phyloP scores from a whole-genome alignment of 139 green algal species.

The Coccomyxa sp. region DNA sequence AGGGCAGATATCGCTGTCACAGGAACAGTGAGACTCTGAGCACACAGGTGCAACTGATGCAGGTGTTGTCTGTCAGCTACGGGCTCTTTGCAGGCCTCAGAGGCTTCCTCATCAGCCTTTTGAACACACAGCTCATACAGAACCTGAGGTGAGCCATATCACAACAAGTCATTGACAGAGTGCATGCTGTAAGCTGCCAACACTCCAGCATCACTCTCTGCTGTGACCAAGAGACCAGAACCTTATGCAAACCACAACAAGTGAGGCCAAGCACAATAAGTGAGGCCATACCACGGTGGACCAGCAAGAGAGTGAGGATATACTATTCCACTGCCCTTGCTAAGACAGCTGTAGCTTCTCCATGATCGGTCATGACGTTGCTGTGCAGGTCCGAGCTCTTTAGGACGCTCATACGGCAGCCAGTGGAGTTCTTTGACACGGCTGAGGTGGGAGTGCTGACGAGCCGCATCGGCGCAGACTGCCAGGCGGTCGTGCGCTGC shows the following conservation, averaged over 20 bases:
- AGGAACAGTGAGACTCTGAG: neutral
- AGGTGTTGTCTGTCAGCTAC: conserved; percentile 32
- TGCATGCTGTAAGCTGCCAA: neutral
- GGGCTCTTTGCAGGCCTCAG: conserved; percentile 51
- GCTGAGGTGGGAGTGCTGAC: conserved; percentile 56
- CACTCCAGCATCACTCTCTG: neutral
- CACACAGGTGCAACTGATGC: neutral
- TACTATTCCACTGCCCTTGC: neutral
- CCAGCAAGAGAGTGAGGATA: neutral
- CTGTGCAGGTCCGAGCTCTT: conserved; percentile 44
- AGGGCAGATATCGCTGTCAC: neutral
- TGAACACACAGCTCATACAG: conserved; percentile 72
- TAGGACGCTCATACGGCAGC: conserved; percentile 33
- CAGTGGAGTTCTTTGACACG: conserved; percentile 43
- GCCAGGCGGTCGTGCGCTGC: conserved; percentile 62
- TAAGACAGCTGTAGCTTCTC: neutral
- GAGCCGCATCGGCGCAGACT: conserved; percentile 58
- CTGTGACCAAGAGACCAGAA: neutral
- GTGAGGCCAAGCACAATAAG: no score
- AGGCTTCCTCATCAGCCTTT: conserved; percentile 65
- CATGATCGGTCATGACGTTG: neutral
- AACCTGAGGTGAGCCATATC: conserved; percentile 48
- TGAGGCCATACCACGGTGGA: no score
- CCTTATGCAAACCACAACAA: neutral
- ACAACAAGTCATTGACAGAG: no score